Base-by-base conservation (phyloP, 2,329 filamentous ascomycete genomes). In the Curvularia hawaiiensis region DNA sequence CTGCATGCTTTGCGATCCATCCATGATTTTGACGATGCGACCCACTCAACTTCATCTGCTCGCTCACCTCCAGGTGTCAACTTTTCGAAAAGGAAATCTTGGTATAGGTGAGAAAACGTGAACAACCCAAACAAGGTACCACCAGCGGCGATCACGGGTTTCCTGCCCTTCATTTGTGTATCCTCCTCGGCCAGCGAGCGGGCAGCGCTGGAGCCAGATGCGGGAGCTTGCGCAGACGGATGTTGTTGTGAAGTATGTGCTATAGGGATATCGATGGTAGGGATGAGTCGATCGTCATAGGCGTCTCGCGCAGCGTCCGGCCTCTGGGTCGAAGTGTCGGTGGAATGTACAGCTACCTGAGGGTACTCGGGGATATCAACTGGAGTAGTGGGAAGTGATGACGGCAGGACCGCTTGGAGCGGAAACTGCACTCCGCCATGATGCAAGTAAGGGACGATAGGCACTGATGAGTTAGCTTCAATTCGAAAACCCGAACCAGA, bases 1-100 rank as follows among this genome's bases (percentile, higher is more conserved):
- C 86, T 85, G 73, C 92, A 96, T 8, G 86, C 80, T 46, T 74
- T 76, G 50, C 71, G 67, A 44, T 77, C 75, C 18, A 77, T 14
- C 75, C 76, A 77, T 24, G 75, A 78, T 26, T 67, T 60, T 8
- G 76, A 77, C 11, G 72, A 76, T 28, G 66, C 69, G 24, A 78
- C 71, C 74, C 74, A 77, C 24, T 56, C 61, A 22, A 30, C 54
- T 39, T 78, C 74, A 35, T 78, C 75, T 56, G 65, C 48, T 4
- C 67, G 64, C 54, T 77, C 75, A 12, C 68, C 70, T 22, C 45
- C 54, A 11, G 74, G 69, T 30, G 73, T 75, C 38, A 75, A 54
- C 38, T 64, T 69, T 16, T 69, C 54, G 51, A 75, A 76, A 26
- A 76, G 58, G 11, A 67, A 61, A 44, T 74, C 67, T 47, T 76